Conservation (phyloP, 1,284 basidiomycete genomes). For the Cutaneotrichosporon spelunceum region DNA sequence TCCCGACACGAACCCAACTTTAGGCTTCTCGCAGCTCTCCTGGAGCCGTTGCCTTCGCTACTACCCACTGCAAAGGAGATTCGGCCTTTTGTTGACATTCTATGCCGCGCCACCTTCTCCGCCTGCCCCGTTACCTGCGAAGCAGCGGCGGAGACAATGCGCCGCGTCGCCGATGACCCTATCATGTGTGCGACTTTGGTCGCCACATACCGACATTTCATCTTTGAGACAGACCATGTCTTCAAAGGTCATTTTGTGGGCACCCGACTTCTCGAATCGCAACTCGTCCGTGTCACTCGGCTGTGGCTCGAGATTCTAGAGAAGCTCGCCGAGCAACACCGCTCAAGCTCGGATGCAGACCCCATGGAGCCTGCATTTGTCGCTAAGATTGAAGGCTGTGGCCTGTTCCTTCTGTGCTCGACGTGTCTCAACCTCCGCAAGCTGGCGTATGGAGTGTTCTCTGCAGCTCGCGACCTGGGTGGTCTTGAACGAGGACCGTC, state of each 20-base stretch:
- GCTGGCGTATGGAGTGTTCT: conserved; percentile 35
- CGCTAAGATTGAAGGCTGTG: conserved; percentile 64
- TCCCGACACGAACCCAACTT: conserved; percentile 63
- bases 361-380: conserved; percentile 45
- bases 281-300: conserved; percentile 58
- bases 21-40: conserved; percentile 70
- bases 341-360: conserved; percentile 34
- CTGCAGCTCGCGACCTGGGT: conserved; percentile 38
- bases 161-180: conserved; percentile 64
- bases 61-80: conserved; percentile 54
- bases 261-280: conserved; percentile 63
- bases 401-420: conserved; percentile 74
- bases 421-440: conserved; percentile 48
- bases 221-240: conserved; percentile 71
- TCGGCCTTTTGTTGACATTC: conserved; percentile 65
- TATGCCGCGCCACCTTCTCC: conserved; percentile 76
- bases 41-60: conserved; percentile 81
- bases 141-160: conserved; percentile 66
- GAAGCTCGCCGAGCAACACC: conserved; percentile 60
- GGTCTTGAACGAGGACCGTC: conserved; percentile 38
- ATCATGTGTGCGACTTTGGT: conserved; percentile 63
- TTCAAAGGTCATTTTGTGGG: conserved; percentile 64
- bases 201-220: conserved; percentile 66
- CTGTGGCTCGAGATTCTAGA: conserved; percentile 76
- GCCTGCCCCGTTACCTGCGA: conserved; percentile 73